Evolutionary conservation across 371 early-diverging fungal species (phyloP).

Genomic region (Actinomucor elegans): DNA sequence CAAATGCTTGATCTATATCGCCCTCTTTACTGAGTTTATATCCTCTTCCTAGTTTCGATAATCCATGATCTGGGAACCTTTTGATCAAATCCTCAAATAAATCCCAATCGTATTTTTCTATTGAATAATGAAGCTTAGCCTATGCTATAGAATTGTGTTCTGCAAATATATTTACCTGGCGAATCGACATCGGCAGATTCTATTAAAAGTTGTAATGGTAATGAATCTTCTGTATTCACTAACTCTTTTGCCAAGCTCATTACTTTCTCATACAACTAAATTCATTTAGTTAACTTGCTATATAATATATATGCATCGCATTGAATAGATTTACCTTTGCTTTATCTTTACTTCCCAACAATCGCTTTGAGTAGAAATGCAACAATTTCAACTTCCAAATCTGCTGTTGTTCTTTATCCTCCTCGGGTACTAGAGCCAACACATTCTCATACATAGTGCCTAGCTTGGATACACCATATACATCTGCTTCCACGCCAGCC

Average conservation of each 20-base stretch:
- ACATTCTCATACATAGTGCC: conserved; percentile 43
- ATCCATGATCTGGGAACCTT: conserved; percentile 51
- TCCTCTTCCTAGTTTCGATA: conserved; percentile 53
- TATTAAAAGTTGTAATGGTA: conserved; percentile 54
- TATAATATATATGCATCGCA: neutral
- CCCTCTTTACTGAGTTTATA: conserved; percentile 44
- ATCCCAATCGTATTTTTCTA: conserved; percentile 48
- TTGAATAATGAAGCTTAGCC: no score
- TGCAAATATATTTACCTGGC: no score
- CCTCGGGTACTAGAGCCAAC: conserved; percentile 27
- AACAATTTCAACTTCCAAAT: conserved; percentile 31
- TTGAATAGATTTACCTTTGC: conserved; percentile 23
- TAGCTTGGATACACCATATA: conserved; percentile 60
- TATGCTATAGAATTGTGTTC: no score
- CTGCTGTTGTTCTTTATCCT: conserved; percentile 9
- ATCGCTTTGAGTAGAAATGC: conserved; percentile 25
- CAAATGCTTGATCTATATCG: conserved; percentile 46
- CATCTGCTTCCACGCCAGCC: conserved; percentile 57
- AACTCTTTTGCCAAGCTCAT: conserved; percentile 37
- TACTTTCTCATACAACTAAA: conserved; percentile 36
- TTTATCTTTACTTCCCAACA: conserved; percentile 26
- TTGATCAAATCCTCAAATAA: conserved; percentile 42
- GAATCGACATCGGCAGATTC: conserved; percentile 46
- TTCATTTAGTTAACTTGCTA: neutral
- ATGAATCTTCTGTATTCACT: conserved; percentile 27